Evolutionary conservation across 2,329 filamentous ascomycete genomes (phyloP), one percentile per base, ranked within the genome.

Genomic region (Sordariomycetes sp.): DNA sequence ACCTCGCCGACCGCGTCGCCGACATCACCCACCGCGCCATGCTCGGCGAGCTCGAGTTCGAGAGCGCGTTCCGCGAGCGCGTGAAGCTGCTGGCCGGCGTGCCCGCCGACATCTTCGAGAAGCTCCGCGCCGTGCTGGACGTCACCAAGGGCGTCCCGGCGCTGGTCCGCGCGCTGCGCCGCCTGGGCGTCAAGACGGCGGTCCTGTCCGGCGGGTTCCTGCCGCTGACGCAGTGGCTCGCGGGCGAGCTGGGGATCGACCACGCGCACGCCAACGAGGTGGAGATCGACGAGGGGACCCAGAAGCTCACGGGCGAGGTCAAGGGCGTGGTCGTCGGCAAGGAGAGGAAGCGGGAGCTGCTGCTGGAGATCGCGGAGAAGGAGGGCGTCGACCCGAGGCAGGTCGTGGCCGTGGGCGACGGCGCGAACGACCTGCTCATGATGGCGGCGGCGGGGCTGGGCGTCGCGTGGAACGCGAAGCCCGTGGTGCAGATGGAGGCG

Each of bases 21-120:
- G 84, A 87, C 65, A 97, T 99, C 64, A 99, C 94, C 0, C 87
- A 87, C 60, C 87, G 91, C 37, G 93, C 94, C 40, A 99, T 99
- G 94, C 86, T 93, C 64, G 94, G 94, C 60, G 92, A 97, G 75
- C 79, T 97, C 40, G 92, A 97, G 70, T 99, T 99, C 65, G 86
- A 92, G 57, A 82, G 83, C 0, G 92, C 89, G 1, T 85, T 99
- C 67, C 84, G 86, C 59, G 89, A 89, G 69, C 82, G 94, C 22
- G 90, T 95, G 32, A 80, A 80, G 48, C 78, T 97, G 51, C 81
- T 99, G 48, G 88, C 87, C 65, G 93, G 92, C 35, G 84, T 97
- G 8, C 84, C 89, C 0, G 85, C 81, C 11, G 82, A 82, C 59
- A 86, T 97, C 18, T 96, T 95, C 65, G 84, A 90, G 60, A 81